Conservation (phyloP, 306 rosid genomes). For the Cucurbita moschata region DNA sequence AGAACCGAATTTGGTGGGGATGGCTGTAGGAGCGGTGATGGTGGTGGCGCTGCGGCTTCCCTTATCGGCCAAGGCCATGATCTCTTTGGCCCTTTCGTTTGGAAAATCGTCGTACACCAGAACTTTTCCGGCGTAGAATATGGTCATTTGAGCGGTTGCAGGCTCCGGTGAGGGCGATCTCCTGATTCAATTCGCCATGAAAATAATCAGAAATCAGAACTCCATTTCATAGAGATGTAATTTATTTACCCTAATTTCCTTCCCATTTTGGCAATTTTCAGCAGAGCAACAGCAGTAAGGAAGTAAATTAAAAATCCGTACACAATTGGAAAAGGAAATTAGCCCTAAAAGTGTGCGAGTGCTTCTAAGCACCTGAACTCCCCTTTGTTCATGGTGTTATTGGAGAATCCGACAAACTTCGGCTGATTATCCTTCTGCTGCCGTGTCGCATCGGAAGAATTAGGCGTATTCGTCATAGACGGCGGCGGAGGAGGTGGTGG, state of each 20-base stretch:
- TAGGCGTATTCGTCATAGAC: slow-evolving; percentile 21
- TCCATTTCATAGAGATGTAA: neutral
- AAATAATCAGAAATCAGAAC: neutral
- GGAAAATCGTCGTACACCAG: slow-evolving; percentile 43
- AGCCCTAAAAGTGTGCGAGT: slow-evolving; percentile 5
- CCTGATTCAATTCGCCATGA: slow-evolving; percentile 1
- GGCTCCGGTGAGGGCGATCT: slow-evolving; percentile 16
- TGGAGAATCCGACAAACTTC: neutral
- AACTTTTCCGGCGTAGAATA: slow-evolving; percentile 57
- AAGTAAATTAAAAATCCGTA: neutral
- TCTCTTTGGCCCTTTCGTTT: slow-evolving; percentile 46
- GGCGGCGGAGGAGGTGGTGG: slow-evolving; percentile 10
- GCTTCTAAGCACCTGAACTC: neutral
- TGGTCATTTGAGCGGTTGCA: slow-evolving; percentile 45
- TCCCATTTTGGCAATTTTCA: no score
- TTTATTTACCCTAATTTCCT: neutral
- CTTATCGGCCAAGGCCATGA: slow-evolving; percentile 57
- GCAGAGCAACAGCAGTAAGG: neutral
- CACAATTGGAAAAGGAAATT: neutral
- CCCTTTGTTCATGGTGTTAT: neutral
- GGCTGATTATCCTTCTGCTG: neutral
- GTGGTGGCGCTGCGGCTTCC: slow-evolving; percentile 16
- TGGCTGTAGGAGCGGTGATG: neutral
- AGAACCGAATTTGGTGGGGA: neutral
- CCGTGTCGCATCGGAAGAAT: slow-evolving; percentile 10